These are phyloP conservation scores for Metarhizium sp. DNA, from an alignment of 2,329 filamentous ascomycete genomes.

Conservation along the genomic window DNA sequence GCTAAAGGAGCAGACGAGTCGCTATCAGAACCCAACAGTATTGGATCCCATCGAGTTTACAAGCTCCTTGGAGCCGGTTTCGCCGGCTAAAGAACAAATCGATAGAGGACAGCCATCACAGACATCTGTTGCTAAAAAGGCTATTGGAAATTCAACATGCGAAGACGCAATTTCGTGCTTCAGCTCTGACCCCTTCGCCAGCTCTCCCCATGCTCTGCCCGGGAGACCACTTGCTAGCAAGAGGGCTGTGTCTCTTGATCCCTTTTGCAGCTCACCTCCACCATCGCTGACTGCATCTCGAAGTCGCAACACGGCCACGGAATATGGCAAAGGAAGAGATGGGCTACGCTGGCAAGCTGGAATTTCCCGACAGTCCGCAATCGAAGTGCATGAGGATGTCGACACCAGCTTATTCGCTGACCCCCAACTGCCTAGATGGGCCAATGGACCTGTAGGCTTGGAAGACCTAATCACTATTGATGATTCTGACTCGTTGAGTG, in stretches of 20 bases:
- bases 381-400: background rate
- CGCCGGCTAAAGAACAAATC: background rate
- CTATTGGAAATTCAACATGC: background rate
- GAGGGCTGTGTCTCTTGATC: conserved; percentile 10
- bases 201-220: conserved; percentile 16
- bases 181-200: conserved; percentile 25
- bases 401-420: background rate
- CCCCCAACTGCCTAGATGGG: background rate
- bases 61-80: conserved; percentile 20
- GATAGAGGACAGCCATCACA: background rate
- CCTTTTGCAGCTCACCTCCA: conserved; percentile 9
- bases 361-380: background rate
- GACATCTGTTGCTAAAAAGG: background rate
- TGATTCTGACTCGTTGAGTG: conserved; percentile 27
- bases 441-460: background rate
- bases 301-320: background rate
- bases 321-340: background rate
- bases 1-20: background rate
- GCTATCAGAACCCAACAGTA: background rate
- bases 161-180: background rate
- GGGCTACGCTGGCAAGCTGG: background rate
- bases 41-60: conserved; percentile 26
- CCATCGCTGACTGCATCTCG: background rate
- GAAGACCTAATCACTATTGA: conserved; percentile 26
- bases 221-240: background rate